phyloP scores from a whole-genome alignment of 495 filamentous ascomycete species.

The Oleoguttula mirabilis region DNA sequence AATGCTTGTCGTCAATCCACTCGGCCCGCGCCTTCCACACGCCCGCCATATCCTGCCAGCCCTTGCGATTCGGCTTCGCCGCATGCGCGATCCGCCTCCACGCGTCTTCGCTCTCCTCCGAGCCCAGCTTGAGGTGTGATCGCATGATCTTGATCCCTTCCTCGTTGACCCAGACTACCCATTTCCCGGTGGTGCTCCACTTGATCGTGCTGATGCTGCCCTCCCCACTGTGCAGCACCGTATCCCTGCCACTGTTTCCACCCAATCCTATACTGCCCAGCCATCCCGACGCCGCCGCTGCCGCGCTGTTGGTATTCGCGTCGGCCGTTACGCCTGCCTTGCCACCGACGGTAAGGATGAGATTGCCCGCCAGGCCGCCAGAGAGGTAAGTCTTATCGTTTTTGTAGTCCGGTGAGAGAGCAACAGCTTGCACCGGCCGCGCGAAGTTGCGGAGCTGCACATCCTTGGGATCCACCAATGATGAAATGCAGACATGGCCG shows the following conservation, averaged over 20 bases:
- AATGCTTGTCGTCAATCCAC: slow-evolving; percentile 73
- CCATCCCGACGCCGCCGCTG: slow-evolving; percentile 86
- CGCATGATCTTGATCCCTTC: slow-evolving; percentile 96
- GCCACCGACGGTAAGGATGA: slow-evolving; percentile 80
- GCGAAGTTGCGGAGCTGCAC: slow-evolving; percentile 87
- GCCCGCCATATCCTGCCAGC: slow-evolving; percentile 87
- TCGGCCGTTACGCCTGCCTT: slow-evolving; percentile 62
- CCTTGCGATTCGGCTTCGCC: slow-evolving; percentile 62
- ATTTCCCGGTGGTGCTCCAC: slow-evolving; percentile 85
- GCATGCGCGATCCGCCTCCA: slow-evolving; percentile 96
- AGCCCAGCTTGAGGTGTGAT: slow-evolving; percentile 69
- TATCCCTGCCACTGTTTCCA: slow-evolving; percentile 68
- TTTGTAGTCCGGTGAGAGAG: slow-evolving; percentile 84
- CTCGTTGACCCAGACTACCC: slow-evolving; percentile 89
- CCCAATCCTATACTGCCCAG: slow-evolving; percentile 73
- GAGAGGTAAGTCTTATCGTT: slow-evolving; percentile 78
- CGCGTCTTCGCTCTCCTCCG: slow-evolving; percentile 61
- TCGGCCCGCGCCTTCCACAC: slow-evolving; percentile 87
- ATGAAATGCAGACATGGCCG: slow-evolving; percentile 82
- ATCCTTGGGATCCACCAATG: slow-evolving; percentile 65
- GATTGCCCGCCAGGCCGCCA: slow-evolving; percentile 75
- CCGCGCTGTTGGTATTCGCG: slow-evolving; percentile 66
- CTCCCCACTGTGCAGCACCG: slow-evolving; percentile 81
- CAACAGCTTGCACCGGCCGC: slow-evolving; percentile 77
- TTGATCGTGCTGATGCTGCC: slow-evolving; percentile 80